Evolutionary conservation across 2,329 filamentous ascomycete species (phyloP).

Genomic region (Ophiostoma sp.): DNA sequence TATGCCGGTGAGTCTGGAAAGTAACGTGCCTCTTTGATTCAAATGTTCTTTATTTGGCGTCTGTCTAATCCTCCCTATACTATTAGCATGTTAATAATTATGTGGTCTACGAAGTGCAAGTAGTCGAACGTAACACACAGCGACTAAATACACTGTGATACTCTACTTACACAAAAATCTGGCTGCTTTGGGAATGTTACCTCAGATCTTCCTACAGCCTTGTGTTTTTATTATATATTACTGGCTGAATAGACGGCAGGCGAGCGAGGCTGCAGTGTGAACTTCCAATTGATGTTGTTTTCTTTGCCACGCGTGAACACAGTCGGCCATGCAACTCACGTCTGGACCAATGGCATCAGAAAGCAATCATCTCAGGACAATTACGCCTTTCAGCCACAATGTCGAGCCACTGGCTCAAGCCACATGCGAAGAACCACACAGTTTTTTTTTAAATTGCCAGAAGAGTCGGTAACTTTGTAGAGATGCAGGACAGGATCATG

Average conservation of each 20-base stretch:
- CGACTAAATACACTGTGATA: neutral
- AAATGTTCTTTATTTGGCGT: neutral
- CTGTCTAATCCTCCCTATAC: neutral
- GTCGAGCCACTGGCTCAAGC: neutral
- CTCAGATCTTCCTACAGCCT: neutral
- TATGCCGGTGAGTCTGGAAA: neutral
- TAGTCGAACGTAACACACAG: neutral
- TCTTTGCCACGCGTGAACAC: neutral
- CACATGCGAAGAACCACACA: neutral
- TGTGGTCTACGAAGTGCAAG: neutral
- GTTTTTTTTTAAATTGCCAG: neutral
- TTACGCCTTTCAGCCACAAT: neutral
- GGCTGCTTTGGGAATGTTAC: neutral
- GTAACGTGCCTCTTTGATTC: neutral
- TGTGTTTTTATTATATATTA: neutral
- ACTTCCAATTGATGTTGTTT: neutral
- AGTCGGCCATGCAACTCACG: neutral
- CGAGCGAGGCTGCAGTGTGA: neutral
- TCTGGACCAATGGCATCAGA: neutral
- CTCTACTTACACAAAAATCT: neutral
- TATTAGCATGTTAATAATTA: too few species aligned
- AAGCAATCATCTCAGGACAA: neutral
- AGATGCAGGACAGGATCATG: neutral
- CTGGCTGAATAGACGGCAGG: neutral
- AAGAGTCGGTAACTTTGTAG: neutral